Evolutionary conservation across 2,329 filamentous ascomycete genomes (phyloP).

Genomic region (Botrytis tulipae): DNA sequence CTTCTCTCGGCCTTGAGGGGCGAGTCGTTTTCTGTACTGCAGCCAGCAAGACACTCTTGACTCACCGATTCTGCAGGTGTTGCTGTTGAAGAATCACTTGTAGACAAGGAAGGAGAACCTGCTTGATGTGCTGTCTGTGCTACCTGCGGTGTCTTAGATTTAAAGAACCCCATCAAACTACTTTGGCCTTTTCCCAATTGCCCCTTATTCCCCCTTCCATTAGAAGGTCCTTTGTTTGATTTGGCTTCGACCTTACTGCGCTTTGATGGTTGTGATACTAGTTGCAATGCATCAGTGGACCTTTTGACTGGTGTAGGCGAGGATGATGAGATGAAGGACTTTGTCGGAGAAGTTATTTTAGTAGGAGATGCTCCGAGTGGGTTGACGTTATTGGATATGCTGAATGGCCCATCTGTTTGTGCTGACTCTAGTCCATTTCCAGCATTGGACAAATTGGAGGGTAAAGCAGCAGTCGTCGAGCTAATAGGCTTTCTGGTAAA

Average conservation of each 20-base stretch:
- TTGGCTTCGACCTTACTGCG: conserved; percentile 46
- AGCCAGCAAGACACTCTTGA: neutral
- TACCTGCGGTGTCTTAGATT: conserved; percentile 48
- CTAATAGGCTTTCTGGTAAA: conserved; percentile 58
- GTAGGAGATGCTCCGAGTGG: neutral
- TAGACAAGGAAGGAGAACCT: neutral
- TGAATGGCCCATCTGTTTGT: neutral
- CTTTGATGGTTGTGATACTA: conserved; percentile 43
- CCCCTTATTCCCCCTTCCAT: conserved; percentile 41
- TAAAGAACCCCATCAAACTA: conserved; percentile 74
- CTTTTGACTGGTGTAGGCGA: conserved; percentile 25
- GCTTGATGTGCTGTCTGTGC: too few species aligned
- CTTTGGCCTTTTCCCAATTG: conserved; percentile 46
- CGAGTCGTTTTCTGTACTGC: neutral
- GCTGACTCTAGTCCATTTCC: neutral
- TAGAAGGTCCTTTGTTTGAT: conserved; percentile 28
- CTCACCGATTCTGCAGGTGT: neutral
- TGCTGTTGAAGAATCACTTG: neutral
- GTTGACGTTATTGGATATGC: neutral
- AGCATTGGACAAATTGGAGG: neutral
- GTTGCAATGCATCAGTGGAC: conserved; percentile 14
- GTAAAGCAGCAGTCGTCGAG: neutral
- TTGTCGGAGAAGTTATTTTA: neutral
- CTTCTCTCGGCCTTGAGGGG: neutral
- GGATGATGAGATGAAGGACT: neutral